Base-by-base conservation (phyloP, 225 moss, liverwort and hornwort genomes). In the Climacium dendroides region DNA sequence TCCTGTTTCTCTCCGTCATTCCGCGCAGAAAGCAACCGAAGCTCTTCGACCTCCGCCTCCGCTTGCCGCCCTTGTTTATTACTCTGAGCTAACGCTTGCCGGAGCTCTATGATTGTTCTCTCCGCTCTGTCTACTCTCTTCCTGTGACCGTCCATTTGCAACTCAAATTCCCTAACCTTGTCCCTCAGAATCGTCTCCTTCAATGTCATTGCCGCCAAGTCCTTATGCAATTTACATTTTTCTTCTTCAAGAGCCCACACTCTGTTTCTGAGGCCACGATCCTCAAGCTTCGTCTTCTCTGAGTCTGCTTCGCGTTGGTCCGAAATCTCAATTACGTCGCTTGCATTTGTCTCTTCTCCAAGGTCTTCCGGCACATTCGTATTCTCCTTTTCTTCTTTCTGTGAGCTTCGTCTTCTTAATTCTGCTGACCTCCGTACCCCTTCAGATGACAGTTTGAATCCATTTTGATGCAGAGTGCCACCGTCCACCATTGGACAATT, bases 101-200 rank as follows among this genome's bases (percentile, higher is more conserved):
- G 93, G 18, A 99, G 95, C 84, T 99, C 98, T 15, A 94, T 80
- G 81, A 99, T 97, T 29, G 97, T 97, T 85, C 91, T 94, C 86
- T 99, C 97, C 83, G 98, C 96, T 71, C 95, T 94, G 7, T 99
- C 97, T 50, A 97, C 98, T 87, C 97, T 92, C 88, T 96, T 99
- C 89, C 94, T 92, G 88, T 99, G 97, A 80, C 95, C 92, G 79
- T 96, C 95, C 98, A 99, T 97, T 87, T 99, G 98, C 83, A 91
- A 87, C 87, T 99, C 98, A 81, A 97, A 99, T 54, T 99, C 97
- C 60, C 90, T 92, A 52, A 99, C 96, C 92, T 97, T 99, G 61
- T 97, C 95, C 76, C 96, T 86, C 67, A 95, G 93, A 77, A 90
- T 88, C 32, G 92, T 95, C 83, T 99, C 96, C 89, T 93, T 97